These are phyloP conservation scores for Didymella glomerata DNA, from an alignment of 2,329 filamentous ascomycete species.

Conservation along the genomic window DNA sequence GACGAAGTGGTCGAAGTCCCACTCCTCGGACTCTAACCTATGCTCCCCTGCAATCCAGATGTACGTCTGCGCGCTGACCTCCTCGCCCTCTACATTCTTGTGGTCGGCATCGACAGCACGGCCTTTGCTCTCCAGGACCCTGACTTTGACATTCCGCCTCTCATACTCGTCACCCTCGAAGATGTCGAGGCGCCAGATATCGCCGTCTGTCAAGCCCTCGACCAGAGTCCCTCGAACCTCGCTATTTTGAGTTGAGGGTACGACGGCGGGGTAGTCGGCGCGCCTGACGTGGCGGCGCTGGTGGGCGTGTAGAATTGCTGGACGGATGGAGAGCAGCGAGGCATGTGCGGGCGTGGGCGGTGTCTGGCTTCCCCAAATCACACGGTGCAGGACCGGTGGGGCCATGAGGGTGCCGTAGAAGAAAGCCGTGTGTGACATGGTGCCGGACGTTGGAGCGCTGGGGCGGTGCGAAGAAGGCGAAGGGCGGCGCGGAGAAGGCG, in stretches of 20 bases:
- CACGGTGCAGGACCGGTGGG: conserved; percentile 83
- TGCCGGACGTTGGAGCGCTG: not conserved
- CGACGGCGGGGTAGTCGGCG: conserved; percentile 84
- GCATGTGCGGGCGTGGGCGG: conserved; percentile 60
- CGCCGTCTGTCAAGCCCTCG: conserved; percentile 77
- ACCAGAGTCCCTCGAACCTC: conserved; percentile 78
- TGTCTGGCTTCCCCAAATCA: conserved; percentile 72
- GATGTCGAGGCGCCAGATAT: conserved; percentile 76
- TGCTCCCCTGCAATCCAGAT: conserved; percentile 60
- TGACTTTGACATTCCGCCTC: conserved; percentile 59
- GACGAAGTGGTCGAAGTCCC: conserved; percentile 88
- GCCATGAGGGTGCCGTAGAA: conserved; percentile 82
- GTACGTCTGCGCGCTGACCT: conserved; percentile 57
- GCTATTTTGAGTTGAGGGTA: conserved; percentile 48
- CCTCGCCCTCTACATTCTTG: conserved; percentile 42
- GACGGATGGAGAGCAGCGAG: conserved; percentile 68
- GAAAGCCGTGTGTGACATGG: conserved; percentile 63
- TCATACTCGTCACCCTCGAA: conserved; percentile 84
- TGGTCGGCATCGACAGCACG: conserved; percentile 31
- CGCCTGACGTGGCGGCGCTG: conserved; percentile 72
- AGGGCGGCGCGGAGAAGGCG: not conserved
- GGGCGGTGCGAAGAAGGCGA: not conserved
- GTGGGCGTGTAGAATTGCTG: conserved; percentile 78
- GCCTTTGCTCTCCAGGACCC: conserved; percentile 45
- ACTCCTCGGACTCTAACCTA: conserved; percentile 75